Conservation (phyloP, 1,284 basidiomycete genomes). For the Ganoderma multipileum region DNA sequence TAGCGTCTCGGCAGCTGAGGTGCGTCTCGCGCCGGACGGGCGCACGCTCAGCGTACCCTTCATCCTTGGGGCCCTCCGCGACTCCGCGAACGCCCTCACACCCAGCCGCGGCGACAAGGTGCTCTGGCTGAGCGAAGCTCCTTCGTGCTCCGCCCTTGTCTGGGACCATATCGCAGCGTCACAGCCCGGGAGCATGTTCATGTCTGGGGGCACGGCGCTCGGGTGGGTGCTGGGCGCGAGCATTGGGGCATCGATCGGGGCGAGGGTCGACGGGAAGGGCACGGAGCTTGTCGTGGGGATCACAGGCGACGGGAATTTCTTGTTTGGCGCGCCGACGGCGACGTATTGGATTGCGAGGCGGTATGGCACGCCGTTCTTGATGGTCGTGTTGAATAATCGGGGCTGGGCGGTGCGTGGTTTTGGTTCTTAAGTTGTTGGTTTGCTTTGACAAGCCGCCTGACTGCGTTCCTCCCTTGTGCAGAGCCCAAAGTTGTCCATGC, state of each 20-base stretch:
- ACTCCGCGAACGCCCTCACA: slow-evolving; percentile 33
- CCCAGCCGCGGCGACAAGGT: slow-evolving; percentile 46
- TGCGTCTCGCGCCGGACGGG: slow-evolving; percentile 26
- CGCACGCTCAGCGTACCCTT: slow-evolving; percentile 42
- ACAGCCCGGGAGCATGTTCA: slow-evolving; percentile 53
- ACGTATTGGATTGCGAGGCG: slow-evolving; percentile 74
- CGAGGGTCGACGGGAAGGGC: slow-evolving; percentile 36
- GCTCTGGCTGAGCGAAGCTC: slow-evolving; percentile 66
- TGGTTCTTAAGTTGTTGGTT: too few species aligned
- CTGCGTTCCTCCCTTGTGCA: slow-evolving; percentile 33
- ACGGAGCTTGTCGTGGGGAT: slow-evolving; percentile 61
- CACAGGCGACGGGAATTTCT: slow-evolving; percentile 72
- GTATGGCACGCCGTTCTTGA: slow-evolving; percentile 69
- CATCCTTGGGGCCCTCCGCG: slow-evolving; percentile 28
- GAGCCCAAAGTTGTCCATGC: slow-evolving; percentile 69
- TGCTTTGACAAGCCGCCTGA: background rate
- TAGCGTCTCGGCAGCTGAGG: slow-evolving; percentile 37
- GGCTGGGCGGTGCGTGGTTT: slow-evolving; percentile 61
- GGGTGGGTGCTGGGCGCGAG: slow-evolving; percentile 72
- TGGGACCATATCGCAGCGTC: slow-evolving; percentile 67
- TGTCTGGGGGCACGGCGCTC: slow-evolving; percentile 67
- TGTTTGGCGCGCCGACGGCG: slow-evolving; percentile 70
- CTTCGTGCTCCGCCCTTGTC: slow-evolving; percentile 58
- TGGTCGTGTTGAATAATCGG: slow-evolving; percentile 74
- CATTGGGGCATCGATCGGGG: slow-evolving; percentile 60